Percentiles rank a stretch among this genome's conserved stretches.
phyloP scores from a whole-genome alignment of 2,329 filamentous ascomycete genomes.

The Emericellopsis atlantica region DNA sequence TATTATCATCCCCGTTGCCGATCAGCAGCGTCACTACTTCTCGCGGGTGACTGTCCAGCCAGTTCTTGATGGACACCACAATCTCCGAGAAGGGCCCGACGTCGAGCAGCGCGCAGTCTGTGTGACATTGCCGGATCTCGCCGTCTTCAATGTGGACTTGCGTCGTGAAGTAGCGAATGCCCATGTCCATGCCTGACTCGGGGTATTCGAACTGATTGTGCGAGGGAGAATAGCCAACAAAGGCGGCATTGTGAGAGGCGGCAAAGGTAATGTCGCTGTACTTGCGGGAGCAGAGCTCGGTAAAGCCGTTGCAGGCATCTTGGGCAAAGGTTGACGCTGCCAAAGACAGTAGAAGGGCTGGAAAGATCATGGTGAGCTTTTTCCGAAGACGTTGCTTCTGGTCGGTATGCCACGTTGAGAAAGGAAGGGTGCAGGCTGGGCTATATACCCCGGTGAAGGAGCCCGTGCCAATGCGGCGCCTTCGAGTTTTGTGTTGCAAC shows the following conservation, averaged over 20 bases:
- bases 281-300: conserved; percentile 33
- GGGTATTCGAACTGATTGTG: conserved; percentile 47
- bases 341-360: background rate
- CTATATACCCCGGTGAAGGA: no score
- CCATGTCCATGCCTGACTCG: conserved; percentile 39
- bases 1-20: conserved; percentile 37
- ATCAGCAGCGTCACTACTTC: conserved; percentile 47
- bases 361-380: no score
- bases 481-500: no score
- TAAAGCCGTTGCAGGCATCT: conserved; percentile 35
- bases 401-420: no score
- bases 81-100: conserved; percentile 40
- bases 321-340: background rate
- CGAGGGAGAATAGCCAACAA: conserved; percentile 36
- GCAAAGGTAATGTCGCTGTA: conserved; percentile 44
- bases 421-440: no score
- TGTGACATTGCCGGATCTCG: conserved; percentile 46
- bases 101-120: conserved; percentile 40
- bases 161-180: conserved; percentile 46
- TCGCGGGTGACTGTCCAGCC: conserved; percentile 41
- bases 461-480: no score
- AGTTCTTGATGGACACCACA: conserved; percentile 38
- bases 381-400: no score
- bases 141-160: conserved; percentile 41
- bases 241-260: conserved; percentile 49